Percentiles rank a stretch among this genome's conserved stretches.
Conservation (phyloP, 2,329 filamentous ascomycete genomes). For the Apiospora pterosperma region DNA sequence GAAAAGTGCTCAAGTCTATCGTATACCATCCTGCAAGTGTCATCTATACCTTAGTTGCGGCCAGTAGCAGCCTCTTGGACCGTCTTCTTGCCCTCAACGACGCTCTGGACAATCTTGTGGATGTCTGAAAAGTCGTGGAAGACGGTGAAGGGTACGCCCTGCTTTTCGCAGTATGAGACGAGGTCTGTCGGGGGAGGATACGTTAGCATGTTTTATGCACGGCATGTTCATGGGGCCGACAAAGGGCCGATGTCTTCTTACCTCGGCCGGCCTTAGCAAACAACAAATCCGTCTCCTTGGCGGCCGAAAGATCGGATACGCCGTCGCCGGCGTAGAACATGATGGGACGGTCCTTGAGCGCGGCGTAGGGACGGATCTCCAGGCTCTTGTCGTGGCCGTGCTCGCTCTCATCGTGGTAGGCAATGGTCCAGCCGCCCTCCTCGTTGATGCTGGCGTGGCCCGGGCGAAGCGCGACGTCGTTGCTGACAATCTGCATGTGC, state of each 20-base stretch:
- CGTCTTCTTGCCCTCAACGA: constrained; percentile 68
- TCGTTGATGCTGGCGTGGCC: constrained; percentile 69
- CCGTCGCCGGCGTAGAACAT: constrained; percentile 96
- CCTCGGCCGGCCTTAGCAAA: constrained; percentile 91
- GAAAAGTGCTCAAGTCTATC: background rate
- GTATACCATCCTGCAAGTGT: background rate
- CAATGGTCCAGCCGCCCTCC: constrained; percentile 81
- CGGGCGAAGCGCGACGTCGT: constrained; percentile 64
- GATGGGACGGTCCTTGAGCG: constrained; percentile 71
- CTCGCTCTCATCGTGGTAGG: constrained; percentile 74
- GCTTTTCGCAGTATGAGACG: constrained; percentile 78
- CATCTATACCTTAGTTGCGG: constrained; percentile 16
- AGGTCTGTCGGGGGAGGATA: constrained; percentile 56
- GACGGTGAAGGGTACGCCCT: constrained; percentile 82
- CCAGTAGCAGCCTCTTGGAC: constrained; percentile 66
- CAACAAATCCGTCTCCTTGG: constrained; percentile 85
- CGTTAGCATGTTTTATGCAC: background rate
- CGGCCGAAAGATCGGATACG: constrained; percentile 87
- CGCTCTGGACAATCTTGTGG: constrained; percentile 69
- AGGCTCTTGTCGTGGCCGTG: constrained; percentile 98
- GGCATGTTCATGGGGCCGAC: background rate
- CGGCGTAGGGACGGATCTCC: constrained; percentile 83
- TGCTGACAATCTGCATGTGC: constrained; percentile 87
- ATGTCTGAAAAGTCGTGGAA: constrained; percentile 85
- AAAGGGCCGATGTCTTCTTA: constrained; percentile 33